phyloP scores from a whole-genome alignment of 2,329 filamentous ascomycete species.

The Arthroderma sp. region DNA sequence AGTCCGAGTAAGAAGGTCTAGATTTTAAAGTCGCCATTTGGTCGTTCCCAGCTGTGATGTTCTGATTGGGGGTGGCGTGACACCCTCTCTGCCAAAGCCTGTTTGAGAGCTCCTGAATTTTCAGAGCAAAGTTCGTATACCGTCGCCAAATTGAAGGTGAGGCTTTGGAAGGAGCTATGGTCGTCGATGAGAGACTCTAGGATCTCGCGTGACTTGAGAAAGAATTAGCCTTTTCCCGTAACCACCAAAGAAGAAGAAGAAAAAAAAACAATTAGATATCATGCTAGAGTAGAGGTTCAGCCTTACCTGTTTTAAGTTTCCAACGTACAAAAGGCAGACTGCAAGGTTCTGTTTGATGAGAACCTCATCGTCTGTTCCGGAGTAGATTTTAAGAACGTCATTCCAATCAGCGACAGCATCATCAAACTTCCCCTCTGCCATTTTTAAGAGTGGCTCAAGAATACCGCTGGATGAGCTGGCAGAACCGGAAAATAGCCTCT shows the following conservation, averaged over 20 bases:
- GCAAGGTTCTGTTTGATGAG: conserved; percentile 73
- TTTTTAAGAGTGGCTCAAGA: conserved; percentile 54
- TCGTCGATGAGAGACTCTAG: conserved; percentile 54
- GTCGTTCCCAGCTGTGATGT: conserved; percentile 55
- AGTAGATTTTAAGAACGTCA: conserved; percentile 37
- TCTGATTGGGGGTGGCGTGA: conserved; percentile 46
- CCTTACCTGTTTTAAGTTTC: conserved; percentile 57
- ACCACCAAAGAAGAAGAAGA: background rate
- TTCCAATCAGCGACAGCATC: conserved; percentile 53
- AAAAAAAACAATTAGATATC: background rate
- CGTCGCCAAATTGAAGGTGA: conserved; percentile 82
- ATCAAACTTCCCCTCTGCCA: conserved; percentile 64
- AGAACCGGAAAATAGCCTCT: conserved; percentile 37
- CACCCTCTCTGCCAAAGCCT: conserved; percentile 56
- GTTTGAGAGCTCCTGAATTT: conserved; percentile 56
- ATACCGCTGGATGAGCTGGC: conserved; percentile 20
- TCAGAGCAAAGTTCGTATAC: conserved; percentile 89
- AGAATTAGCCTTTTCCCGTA: background rate
- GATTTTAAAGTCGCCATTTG: conserved; percentile 64
- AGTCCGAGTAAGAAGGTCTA: conserved; percentile 26
- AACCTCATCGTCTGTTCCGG: conserved; percentile 42
- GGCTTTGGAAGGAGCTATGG: conserved; percentile 58
- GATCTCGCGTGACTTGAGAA: conserved; percentile 47
- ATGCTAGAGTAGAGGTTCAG: background rate
- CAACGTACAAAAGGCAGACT: conserved; percentile 72